Percentiles rank a stretch among this genome's conserved stretches.
Conservation (phyloP, 2,329 filamentous ascomycete genomes). For the Elsinoe australis region DNA sequence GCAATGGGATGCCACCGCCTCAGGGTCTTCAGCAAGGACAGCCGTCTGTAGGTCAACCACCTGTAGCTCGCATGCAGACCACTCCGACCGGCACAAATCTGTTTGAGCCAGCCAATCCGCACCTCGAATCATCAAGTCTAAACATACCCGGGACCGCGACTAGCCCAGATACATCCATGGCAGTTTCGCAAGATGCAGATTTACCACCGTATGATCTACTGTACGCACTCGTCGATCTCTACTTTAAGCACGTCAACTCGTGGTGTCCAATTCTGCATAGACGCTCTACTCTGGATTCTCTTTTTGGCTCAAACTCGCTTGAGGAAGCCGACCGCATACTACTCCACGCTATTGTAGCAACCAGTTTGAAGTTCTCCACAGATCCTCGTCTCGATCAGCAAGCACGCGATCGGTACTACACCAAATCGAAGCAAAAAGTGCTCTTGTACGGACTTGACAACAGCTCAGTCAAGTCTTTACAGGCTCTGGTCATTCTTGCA, state of each 20-base stretch:
- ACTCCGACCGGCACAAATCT: conserved; percentile 20
- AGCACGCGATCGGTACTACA: conserved; percentile 66
- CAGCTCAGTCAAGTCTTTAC: conserved; percentile 77
- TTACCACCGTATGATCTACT: conserved; percentile 54
- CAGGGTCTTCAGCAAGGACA: conserved; percentile 22
- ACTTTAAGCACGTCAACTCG: conserved; percentile 57
- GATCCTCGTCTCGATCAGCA: conserved; percentile 68
- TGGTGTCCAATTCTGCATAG: conserved; percentile 86
- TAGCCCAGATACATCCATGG: conserved; percentile 22
- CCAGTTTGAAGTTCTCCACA: conserved; percentile 74
- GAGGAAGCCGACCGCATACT: conserved; percentile 77
- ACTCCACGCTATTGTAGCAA: conserved; percentile 81
- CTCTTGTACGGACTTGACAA: conserved; percentile 82
- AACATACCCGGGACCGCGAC: conserved; percentile 42
- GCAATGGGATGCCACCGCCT: conserved; percentile 21
- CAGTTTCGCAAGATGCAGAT: conserved; percentile 37
- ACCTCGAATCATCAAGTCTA: conserved; percentile 52
- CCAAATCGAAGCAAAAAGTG: conserved; percentile 76
- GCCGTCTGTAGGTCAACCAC: too few species aligned
- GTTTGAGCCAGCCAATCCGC: conserved; percentile 32
- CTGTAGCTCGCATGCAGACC: conserved; percentile 16
- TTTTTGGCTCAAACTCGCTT: conserved; percentile 69
- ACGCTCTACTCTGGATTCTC: conserved; percentile 67
- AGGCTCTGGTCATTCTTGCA: conserved; percentile 79
- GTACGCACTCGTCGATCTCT: conserved; percentile 53